Evolutionary conservation across 495 filamentous ascomycete species (phyloP), one percentile per base, ranked within the genome.

Genomic region (Penicillium odoratum): DNA sequence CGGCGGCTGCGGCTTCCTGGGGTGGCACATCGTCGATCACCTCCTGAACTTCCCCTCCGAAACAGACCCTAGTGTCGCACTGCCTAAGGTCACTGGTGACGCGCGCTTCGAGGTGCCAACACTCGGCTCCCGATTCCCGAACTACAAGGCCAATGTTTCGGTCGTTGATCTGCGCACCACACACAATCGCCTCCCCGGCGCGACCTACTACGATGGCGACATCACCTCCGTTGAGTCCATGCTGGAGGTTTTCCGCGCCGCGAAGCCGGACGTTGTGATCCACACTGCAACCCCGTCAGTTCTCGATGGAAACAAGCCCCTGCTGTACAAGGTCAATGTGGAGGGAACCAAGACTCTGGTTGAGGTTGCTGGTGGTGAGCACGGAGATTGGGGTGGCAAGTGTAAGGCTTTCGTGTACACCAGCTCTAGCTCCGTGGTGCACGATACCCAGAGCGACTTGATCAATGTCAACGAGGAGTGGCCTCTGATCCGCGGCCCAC

Each of bases 391-490:
- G 77, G 77, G 77, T 58, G 86, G 84, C 40, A 78, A 76, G 45
- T 93, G 96, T 64, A 96, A 91, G 75, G 95, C 87, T 0, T 89
- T 99, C 64, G 90, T 99, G 30, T 96, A 95, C 76, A 99, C 95
- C 3, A 95, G 90, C 70, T 93, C 89, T 28, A 90, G 91, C 47
- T 93, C 89, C 50, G 85, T 97, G 36, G 83, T 97, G 53, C 90
- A 90, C 71, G 91, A 96, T 68, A 90, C 86, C 55, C 75, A 81
- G 64, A 86, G 75, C 55, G 88, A 97, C 69, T 74, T 99, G 64
- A 82, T 93, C 71, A 94, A 95, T 71, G 92, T 91, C 50, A 88
- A 94, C 68, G 94, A 99, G 77, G 78, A 84, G 31, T 96, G 87
- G 81, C 92, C 94, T 8, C 76, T 90, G 54, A 83, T 97, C 45